Conservation (phyloP, 257 asterid genomes). For the Scutellaria baicalensis region DNA sequence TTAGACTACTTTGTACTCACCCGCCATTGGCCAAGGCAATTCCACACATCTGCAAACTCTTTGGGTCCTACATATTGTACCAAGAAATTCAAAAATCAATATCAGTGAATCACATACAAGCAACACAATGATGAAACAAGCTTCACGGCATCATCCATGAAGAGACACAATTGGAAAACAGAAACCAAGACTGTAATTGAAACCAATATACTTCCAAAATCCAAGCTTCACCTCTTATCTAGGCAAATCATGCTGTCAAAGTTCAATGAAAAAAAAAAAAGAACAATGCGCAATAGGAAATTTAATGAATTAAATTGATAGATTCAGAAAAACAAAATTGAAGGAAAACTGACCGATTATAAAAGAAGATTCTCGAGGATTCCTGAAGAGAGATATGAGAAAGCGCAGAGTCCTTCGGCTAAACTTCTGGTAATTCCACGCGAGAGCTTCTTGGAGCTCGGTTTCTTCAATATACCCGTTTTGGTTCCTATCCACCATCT, state of each 20-base stretch:
- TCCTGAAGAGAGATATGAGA: slow-evolving; percentile 63
- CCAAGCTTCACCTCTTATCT: neutral
- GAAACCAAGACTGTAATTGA: neutral
- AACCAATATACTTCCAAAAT: neutral
- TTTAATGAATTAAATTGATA: neutral
- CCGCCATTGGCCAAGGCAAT: slow-evolving; percentile 84
- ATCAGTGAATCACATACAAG: neutral
- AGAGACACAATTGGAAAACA: neutral
- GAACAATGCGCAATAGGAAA: neutral
- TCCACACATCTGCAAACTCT: slow-evolving; percentile 75
- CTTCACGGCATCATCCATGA: neutral
- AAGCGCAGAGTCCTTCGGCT: slow-evolving; percentile 62
- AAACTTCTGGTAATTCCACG: slow-evolving; percentile 51
- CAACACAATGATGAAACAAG: neutral
- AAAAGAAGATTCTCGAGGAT: slow-evolving; percentile 37
- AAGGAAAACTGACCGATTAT: slow-evolving; percentile 38
- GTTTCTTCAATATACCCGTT: slow-evolving; percentile 73
- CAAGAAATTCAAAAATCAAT: neutral
- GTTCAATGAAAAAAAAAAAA: neutral
- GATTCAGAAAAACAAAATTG: neutral
- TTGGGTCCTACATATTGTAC: slow-evolving; percentile 49
- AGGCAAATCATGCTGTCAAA: neutral
- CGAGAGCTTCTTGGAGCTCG: slow-evolving; percentile 68
- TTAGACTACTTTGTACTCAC: slow-evolving; percentile 24
- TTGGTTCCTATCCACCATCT: slow-evolving; percentile 71